Base-by-base conservation (phyloP, 2,329 filamentous ascomycete species). In the Sordariomycetes sp. region DNA sequence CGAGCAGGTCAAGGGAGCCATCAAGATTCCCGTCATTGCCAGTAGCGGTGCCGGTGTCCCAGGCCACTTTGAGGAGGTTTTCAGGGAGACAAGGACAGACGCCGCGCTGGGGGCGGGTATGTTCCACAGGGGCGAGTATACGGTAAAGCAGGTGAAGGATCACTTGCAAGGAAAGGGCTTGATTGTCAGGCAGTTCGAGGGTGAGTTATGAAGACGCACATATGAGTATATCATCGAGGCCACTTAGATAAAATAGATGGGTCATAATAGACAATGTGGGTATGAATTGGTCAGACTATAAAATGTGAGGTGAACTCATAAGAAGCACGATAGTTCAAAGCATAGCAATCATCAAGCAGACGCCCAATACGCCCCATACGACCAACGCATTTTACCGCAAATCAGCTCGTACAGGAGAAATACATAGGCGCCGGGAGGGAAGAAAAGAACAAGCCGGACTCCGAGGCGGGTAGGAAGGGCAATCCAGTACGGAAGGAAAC, bases 121-220 rank as follows among this genome's bases (percentile, higher is more conserved):
- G 82, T 98, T 98, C 61, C 92, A 98, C 63, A 70, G 92, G 32
- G 86, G 82, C 24, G 90, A 98, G 64, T 98, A 90, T 59, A 94
- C 88, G 0, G 90, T 98, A 12, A 80, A 79, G 56, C 80, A 96
- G 51, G 92, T 98, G 31, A 98, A 98, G 62, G 82, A 93, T 39
- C 74, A 84, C 50, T 58, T 98, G 39, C 67, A 68, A 17, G 66
- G 71, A 23, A 75, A 79, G 50, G 85, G 85, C 0, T 66, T 94
- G 38, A 57, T 86, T 37, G 82, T 95, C n/a, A 72, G 92, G 42
- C 74, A 78, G 38, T 86, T 82, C 49, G 90, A 95, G 46, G 68
- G 69, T 2, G 65, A 30, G 25, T 16, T 20, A 16, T 36, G 20
- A 24, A 39, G 30, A n/a, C n/a, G n/a, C n/a, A n/a, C n/a, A n/a